These are phyloP conservation scores for Leccinum pachyderme DNA, from an alignment of 1,284 basidiomycete genomes.

Conservation along the genomic window DNA sequence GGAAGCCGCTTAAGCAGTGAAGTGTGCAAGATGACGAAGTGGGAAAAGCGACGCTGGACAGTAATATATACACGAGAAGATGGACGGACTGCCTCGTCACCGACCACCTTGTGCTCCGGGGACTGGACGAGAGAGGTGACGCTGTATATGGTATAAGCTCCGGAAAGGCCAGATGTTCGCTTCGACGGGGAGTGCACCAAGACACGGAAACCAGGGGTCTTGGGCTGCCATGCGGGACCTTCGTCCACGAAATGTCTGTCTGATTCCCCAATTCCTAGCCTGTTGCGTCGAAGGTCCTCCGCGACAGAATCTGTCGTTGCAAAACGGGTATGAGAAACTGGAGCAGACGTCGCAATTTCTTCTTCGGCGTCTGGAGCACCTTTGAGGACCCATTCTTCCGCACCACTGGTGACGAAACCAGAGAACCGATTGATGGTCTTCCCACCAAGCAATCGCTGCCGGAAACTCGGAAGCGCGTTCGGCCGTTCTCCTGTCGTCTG, in stretches of 20 bases:
- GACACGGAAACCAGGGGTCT: conserved; percentile 68
- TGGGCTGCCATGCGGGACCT: conserved; percentile 72
- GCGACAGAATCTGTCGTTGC: conserved; percentile 37
- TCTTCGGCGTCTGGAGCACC: conserved; percentile 38
- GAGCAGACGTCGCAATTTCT: conserved; percentile 20
- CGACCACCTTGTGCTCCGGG: conserved; percentile 27
- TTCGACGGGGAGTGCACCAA: conserved; percentile 80
- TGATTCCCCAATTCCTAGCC: conserved; percentile 48
- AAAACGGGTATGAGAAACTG: conserved; percentile 26
- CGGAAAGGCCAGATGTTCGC: conserved; percentile 59
- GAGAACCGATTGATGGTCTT: conserved; percentile 81
- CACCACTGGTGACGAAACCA: conserved; percentile 80
- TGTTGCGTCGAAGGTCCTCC: conserved; percentile 36
- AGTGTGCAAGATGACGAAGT: conserved; percentile 77
- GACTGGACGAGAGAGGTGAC: conserved; percentile 70
- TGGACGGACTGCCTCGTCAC: conserved; percentile 23
- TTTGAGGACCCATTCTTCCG: conserved; percentile 75
- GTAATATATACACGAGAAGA: conserved; percentile 55
- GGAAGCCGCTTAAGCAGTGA: conserved; percentile 65
- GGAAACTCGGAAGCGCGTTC: conserved; percentile 59
- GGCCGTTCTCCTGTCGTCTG: conserved; percentile 75
- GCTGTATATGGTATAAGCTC: conserved; percentile 73
- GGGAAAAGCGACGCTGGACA: conserved; percentile 79
- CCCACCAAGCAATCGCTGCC: conserved; percentile 69
- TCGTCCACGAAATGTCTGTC: conserved; percentile 72